phyloP scores from a whole-genome alignment of 345 rosid genomes.

The Dipteronia sinensis region DNA sequence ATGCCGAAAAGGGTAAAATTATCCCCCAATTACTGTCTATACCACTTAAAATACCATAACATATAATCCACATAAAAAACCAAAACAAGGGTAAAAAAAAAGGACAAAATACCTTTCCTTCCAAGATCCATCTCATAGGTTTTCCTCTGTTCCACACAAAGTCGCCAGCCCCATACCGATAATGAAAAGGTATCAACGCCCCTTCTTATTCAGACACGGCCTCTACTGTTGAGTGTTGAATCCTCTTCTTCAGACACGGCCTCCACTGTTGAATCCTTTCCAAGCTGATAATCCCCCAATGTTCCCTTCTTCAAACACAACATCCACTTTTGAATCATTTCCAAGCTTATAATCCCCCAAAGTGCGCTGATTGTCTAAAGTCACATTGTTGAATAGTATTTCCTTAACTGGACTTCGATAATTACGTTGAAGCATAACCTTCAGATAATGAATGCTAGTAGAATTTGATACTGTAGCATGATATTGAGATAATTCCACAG shows the following conservation, averaged over 20 bases:
- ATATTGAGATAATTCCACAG: background rate
- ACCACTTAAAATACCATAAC: background rate
- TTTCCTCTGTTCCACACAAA: background rate
- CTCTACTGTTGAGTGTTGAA: background rate
- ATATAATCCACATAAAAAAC: background rate
- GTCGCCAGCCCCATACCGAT: background rate
- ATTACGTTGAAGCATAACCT: conserved; percentile 4
- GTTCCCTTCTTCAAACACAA: background rate
- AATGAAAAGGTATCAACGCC: background rate
- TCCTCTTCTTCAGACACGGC: background rate
- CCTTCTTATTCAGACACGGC: background rate
- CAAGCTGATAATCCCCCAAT: conserved; percentile 9
- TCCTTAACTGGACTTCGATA: conserved; percentile 12
- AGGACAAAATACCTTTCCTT: background rate
- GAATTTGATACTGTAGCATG: background rate
- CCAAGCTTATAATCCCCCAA: conserved; percentile 10
- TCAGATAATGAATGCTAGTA: conserved; percentile 5
- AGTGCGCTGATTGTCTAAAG: conserved; percentile 6
- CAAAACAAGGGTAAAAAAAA: background rate
- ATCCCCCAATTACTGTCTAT: background rate
- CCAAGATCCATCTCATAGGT: background rate
- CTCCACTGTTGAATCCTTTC: background rate
- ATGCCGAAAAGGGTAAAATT: background rate
- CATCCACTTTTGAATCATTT: background rate
- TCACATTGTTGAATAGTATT: background rate